Conservation (phyloP, 2,329 filamentous ascomycete genomes). For the Clarireedia monteithiana region DNA sequence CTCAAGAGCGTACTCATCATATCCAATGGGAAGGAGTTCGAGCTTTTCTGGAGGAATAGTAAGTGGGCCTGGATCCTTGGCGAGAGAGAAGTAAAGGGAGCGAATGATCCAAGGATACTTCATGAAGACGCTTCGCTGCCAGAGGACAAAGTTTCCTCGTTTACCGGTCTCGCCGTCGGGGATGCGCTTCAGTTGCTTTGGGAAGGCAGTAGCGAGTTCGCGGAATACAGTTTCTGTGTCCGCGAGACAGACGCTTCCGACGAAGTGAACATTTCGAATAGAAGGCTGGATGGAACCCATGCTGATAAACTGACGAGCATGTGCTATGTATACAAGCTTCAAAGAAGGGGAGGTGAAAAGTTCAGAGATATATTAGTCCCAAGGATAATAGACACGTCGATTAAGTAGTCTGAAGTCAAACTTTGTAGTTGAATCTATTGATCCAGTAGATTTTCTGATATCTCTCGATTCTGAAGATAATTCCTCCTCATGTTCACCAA, state of each 20-base stretch:
- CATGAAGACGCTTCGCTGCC: slow-evolving; percentile 29
- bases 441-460: too few species aligned
- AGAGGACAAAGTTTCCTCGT: slow-evolving; percentile 29
- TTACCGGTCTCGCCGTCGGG: slow-evolving; percentile 36
- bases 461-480: too few species aligned
- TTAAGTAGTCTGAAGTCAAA: too few species aligned
- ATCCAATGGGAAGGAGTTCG: slow-evolving; percentile 11
- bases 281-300: background rate
- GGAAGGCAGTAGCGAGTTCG: slow-evolving; percentile 24
- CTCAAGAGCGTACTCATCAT: slow-evolving; percentile 25
- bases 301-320: background rate
- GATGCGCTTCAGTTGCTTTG: slow-evolving; percentile 30
- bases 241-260: slow-evolving; percentile 33
- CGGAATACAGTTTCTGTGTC: slow-evolving; percentile 30
- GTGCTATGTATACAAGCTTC: background rate
- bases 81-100: slow-evolving; percentile 6
- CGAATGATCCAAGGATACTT: slow-evolving; percentile 9
- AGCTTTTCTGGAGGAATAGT: slow-evolving; percentile 10
- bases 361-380: too few species aligned
- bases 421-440: too few species aligned
- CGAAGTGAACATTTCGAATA: slow-evolving; percentile 19
- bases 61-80: background rate
- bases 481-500: too few species aligned
- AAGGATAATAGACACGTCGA: too few species aligned
- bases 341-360: background rate